Evolutionary conservation across 2,329 filamentous ascomycete species (phyloP).

Genomic region (Amauroascus verrucosus): DNA sequence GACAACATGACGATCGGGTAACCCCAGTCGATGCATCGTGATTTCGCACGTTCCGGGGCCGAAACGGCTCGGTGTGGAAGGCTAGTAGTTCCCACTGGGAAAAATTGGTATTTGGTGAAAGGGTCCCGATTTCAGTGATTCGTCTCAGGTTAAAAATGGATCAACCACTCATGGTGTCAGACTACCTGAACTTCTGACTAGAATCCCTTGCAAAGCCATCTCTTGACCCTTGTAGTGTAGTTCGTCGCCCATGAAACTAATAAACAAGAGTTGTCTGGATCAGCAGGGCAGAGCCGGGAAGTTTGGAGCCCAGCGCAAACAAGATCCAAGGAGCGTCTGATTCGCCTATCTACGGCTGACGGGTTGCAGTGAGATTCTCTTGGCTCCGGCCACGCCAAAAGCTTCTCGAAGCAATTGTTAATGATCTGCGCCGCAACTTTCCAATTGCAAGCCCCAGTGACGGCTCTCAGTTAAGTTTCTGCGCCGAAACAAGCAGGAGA

Average conservation of each 20-base stretch:
- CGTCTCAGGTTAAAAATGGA: neutral
- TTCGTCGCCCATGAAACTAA: neutral
- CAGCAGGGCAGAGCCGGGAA: neutral
- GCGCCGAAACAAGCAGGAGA: neutral
- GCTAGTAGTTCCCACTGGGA: neutral
- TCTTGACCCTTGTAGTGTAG: neutral
- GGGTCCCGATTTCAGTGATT: neutral
- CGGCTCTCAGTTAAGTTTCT: neutral
- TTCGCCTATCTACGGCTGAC: neutral
- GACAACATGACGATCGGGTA: neutral
- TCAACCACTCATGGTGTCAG: neutral
- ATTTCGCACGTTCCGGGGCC: neutral
- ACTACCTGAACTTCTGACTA: neutral
- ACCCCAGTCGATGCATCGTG: neutral
- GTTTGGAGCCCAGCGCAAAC: neutral
- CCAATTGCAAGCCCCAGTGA: too few relatives aligned
- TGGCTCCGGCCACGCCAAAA: neutral
- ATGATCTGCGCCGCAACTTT: neutral
- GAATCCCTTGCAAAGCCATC: neutral
- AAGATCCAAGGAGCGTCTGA: neutral
- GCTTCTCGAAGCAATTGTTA: neutral
- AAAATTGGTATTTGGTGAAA: neutral
- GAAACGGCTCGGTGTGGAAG: neutral
- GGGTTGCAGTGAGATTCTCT: neutral
- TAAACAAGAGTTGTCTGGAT: neutral